Base-by-base conservation (phyloP, 2,329 filamentous ascomycete genomes). In the Hymenoscyphus salicellus region DNA sequence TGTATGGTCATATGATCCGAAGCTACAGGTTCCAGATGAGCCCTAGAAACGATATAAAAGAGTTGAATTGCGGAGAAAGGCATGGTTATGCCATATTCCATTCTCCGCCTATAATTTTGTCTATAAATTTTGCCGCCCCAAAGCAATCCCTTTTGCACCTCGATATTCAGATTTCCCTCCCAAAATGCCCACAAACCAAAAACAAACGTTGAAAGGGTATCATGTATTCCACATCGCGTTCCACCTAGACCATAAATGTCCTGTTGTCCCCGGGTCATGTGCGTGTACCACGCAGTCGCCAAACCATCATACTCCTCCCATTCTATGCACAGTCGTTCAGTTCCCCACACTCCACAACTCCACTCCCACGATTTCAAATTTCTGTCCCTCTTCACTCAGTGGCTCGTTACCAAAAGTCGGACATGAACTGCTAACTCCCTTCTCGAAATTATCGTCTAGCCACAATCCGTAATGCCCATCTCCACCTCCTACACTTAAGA, bases 321-420 rank as follows among this genome's bases (percentile, higher is more conserved):
- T 52, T 23, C 20, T 14, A 52, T 2, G 4, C 46, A 20, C 36
- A 17, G n/a, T 11, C 20, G 46, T 43, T 55, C 46, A 62, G 65
- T 74, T 75, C n/a, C 95, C 94, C 71, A 98, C 84, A 74, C 91
- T 93, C 95, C 95, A 99, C 11, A 98, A 78, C 79, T 99, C 95
- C 1, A 97, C 91, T 1, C 93, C 94, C 36, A 97, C 75, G 14
- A 99, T 86, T 66, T 92, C 91, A 74, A 98, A 99, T 76, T 96
- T 97, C 66, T 89, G 87, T 0, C 94, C 95, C 73, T 96, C 92
- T 63, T 97, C 94, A 72, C 94, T 97, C 60, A 99, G 80, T 10
- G 91, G 89, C 79, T 97, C 93, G 71, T 99, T 99, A 0, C 93
- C 92, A 79, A 98, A 99, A 0, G 95, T 99, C 66, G 91, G 88